Evolutionary conservation across 2,329 filamentous ascomycete species (phyloP).

Genomic region (Neopestalotiopsis clavispora): DNA sequence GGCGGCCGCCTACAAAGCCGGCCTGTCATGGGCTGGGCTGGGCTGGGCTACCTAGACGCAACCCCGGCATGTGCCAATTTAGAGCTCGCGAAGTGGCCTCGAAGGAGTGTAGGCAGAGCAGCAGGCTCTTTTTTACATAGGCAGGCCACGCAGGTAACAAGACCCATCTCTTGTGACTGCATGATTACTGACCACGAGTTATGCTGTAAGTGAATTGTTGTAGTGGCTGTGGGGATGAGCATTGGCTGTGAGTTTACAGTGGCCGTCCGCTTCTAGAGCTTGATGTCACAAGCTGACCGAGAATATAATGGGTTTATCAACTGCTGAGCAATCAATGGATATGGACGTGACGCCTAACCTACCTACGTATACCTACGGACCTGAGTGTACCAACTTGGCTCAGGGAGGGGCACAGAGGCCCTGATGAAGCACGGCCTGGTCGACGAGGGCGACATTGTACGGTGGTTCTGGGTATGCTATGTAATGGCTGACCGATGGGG

Average conservation of each 20-base stretch:
- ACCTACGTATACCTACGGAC: neutral
- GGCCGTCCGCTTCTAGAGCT: no score
- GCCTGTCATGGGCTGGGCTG: conserved; percentile 3
- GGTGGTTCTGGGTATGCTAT: neutral
- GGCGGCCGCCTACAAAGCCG: conserved; percentile 1
- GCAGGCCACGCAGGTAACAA: neutral
- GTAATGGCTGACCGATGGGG: conserved; percentile 15
- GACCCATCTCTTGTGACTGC: neutral
- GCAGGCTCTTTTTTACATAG: neutral
- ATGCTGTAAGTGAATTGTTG: neutral
- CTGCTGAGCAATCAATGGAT: no score
- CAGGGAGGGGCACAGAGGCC: neutral
- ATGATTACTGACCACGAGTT: neutral
- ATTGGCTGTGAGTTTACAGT: no score
- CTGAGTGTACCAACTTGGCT: neutral
- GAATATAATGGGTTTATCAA: no score
- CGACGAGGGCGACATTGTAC: neutral
- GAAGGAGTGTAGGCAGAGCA: conserved; percentile 3
- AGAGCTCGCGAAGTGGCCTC: conserved; percentile 10
- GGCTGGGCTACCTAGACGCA: neutral
- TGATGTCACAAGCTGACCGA: no score
- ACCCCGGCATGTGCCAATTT: conserved; percentile 13
- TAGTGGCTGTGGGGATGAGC: no score
- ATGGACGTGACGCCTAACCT: neutral
- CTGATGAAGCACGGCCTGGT: neutral